Conservation (phyloP, 805 yeast species). For the Monosporozyma servazzii region DNA sequence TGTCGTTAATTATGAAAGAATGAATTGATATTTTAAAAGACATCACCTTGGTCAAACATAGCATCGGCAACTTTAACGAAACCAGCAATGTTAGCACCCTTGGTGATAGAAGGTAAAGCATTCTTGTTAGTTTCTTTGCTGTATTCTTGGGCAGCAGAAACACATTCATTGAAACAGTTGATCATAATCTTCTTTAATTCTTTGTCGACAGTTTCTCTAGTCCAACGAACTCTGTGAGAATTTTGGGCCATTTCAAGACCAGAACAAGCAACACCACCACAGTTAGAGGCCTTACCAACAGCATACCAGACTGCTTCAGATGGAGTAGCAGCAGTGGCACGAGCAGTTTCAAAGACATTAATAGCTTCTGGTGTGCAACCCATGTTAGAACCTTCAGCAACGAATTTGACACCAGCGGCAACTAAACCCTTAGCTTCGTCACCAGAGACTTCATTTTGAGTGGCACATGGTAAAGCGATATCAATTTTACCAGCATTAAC, state of each 20-base stretch:
- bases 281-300: conserved; percentile 98
- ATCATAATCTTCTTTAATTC: conserved; percentile 90
- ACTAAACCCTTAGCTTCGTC: conserved; percentile 93
- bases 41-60: conserved; percentile 95
- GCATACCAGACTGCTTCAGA: conserved; percentile 83
- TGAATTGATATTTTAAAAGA: conserved; percentile 27
- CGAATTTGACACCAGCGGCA: conserved; percentile 82
- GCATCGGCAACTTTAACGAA: conserved; percentile 98
- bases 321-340: conserved; percentile 36
- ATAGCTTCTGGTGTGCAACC: conserved; percentile 98
- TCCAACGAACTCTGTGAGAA: conserved; percentile 89
- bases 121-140: conserved; percentile 47
- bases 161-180: conserved; percentile 86
- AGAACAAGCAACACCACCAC: conserved; percentile 99
- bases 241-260: conserved; percentile 99
- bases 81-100: conserved; percentile 99
- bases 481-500: conserved; percentile 82
- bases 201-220: conserved; percentile 82
- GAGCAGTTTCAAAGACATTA: conserved; percentile 81
- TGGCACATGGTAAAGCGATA: conserved; percentile 95
- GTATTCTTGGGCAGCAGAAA: conserved; percentile 76
- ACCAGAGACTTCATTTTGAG: conserved; percentile 96
- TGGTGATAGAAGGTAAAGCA: conserved; percentile 85
- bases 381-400: conserved; percentile 99
- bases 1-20: background rate